Evolutionary conservation across 257 asterid genomes (phyloP).

Genomic region (Striga asiatica): DNA sequence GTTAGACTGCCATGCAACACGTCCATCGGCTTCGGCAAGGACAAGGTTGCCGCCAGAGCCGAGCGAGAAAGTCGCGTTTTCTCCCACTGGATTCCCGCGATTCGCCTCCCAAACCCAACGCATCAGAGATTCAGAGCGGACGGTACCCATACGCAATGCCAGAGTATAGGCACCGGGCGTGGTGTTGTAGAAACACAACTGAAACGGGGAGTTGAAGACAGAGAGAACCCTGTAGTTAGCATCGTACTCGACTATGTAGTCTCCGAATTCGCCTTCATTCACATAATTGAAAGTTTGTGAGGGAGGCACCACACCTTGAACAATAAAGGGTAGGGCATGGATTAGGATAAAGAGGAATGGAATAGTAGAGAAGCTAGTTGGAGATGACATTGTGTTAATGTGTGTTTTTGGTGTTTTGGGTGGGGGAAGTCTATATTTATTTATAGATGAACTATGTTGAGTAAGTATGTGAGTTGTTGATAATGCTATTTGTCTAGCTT

Average conservation of each 20-base stretch:
- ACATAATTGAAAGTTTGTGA: slow-evolving; percentile 19
- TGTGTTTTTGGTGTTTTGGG: neutral
- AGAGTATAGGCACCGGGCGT: slow-evolving; percentile 24
- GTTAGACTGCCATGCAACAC: slow-evolving; percentile 23
- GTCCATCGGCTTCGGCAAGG: slow-evolving; percentile 23
- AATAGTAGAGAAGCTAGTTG: neutral
- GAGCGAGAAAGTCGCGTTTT: slow-evolving; percentile 24
- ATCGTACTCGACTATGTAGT: slow-evolving; percentile 18
- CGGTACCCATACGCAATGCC: slow-evolving; percentile 19
- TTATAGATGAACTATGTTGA: too few relatives aligned
- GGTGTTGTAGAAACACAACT: slow-evolving; percentile 27
- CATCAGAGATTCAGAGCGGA: neutral
- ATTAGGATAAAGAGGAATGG: neutral
- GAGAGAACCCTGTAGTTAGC: slow-evolving; percentile 13
- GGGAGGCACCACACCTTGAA: slow-evolving; percentile 21
- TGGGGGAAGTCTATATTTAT: neutral
- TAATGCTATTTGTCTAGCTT: neutral
- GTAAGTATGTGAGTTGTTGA: neutral
- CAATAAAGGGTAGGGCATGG: neutral
- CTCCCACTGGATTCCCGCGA: slow-evolving; percentile 26
- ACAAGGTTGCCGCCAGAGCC: slow-evolving; percentile 21
- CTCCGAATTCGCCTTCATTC: slow-evolving; percentile 22
- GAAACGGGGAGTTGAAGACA: slow-evolving; percentile 9
- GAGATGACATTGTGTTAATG: neutral
- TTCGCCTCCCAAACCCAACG: slow-evolving; percentile 41